phyloP scores from a whole-genome alignment of 2,329 filamentous ascomycete species.

The Xylaria sp. region DNA sequence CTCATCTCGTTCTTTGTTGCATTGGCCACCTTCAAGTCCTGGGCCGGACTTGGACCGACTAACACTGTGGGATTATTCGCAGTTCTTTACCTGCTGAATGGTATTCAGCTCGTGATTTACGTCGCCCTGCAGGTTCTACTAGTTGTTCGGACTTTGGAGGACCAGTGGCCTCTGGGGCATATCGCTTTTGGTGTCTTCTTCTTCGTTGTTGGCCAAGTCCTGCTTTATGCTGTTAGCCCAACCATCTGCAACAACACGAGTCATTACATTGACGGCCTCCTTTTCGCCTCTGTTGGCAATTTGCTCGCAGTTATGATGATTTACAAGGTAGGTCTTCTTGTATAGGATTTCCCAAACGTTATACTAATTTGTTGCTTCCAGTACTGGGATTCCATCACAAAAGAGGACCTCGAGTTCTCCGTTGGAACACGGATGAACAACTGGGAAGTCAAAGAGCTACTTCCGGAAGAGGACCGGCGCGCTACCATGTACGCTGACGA shows the following conservation, averaged over 20 bases:
- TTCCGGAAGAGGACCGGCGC: conserved; percentile 82
- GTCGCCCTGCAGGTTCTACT: conserved; percentile 87
- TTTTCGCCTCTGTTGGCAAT: conserved; percentile 95
- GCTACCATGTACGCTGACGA: conserved; percentile 77
- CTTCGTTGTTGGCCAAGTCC: conserved; percentile 90
- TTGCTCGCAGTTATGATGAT: conserved; percentile 98
- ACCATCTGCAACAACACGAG: conserved; percentile 84
- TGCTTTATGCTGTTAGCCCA: conserved; percentile 89
- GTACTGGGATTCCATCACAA: conserved; percentile 99
- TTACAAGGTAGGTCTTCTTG: conserved; percentile 76
- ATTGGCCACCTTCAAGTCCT: conserved; percentile 90
- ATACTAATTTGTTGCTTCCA: conserved; percentile 54
- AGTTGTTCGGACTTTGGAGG: conserved; percentile 88
- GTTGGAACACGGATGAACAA: conserved; percentile 95
- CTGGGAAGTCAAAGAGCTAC: conserved; percentile 96
- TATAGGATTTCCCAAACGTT: conserved; percentile 17
- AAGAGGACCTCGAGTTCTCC: conserved; percentile 97
- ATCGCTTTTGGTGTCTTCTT: conserved; percentile 91
- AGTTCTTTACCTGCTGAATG: conserved; percentile 91
- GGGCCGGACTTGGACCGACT: conserved; percentile 84
- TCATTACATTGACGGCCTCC: conserved; percentile 94
- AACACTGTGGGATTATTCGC: conserved; percentile 92
- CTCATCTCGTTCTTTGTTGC: conserved; percentile 86
- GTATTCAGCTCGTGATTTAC: conserved; percentile 86
- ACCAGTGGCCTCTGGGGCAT: conserved; percentile 94